Percentiles rank a stretch among this genome's conserved stretches.
Conservation (phyloP, 148 eudicot genomes). For the Silene latifolia region DNA sequence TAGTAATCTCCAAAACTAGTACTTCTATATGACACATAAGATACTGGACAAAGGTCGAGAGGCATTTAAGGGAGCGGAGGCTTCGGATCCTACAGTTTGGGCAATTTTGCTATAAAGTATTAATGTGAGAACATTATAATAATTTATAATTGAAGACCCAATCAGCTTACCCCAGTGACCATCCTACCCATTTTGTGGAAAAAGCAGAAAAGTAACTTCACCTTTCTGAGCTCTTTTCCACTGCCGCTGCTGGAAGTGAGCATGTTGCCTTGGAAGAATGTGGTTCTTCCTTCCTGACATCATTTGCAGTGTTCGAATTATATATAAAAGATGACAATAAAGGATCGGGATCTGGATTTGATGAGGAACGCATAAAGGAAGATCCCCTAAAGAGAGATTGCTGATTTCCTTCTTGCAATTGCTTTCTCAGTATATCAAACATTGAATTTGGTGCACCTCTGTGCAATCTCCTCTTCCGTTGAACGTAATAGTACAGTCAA, state of each 20-base stretch:
- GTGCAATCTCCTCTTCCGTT: constrained; percentile 75
- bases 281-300: constrained; percentile 35
- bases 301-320: constrained; percentile 47
- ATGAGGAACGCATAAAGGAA: constrained; percentile 40
- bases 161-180: background rate
- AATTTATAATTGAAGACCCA: no score
- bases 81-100: no score
- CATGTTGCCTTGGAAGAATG: constrained; percentile 33
- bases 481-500: constrained; percentile 70
- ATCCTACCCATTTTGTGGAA: background rate
- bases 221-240: constrained; percentile 42
- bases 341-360: constrained; percentile 70
- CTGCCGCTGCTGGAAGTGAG: constrained; percentile 31
- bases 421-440: constrained; percentile 55
- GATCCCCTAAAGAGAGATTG: constrained; percentile 68
- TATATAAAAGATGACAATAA: constrained; percentile 69
- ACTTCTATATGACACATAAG: no score
- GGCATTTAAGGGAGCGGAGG: no score
- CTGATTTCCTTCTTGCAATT: constrained; percentile 62
- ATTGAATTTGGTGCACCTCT: constrained; percentile 57
- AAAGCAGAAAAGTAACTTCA: constrained; percentile 18
- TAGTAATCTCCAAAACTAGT: no score
- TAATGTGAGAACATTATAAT: no score
- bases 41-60: no score
- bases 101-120: no score